Evolutionary conservation across 2,329 filamentous ascomycete species (phyloP).

Genomic region (Aspergillus piperis): DNA sequence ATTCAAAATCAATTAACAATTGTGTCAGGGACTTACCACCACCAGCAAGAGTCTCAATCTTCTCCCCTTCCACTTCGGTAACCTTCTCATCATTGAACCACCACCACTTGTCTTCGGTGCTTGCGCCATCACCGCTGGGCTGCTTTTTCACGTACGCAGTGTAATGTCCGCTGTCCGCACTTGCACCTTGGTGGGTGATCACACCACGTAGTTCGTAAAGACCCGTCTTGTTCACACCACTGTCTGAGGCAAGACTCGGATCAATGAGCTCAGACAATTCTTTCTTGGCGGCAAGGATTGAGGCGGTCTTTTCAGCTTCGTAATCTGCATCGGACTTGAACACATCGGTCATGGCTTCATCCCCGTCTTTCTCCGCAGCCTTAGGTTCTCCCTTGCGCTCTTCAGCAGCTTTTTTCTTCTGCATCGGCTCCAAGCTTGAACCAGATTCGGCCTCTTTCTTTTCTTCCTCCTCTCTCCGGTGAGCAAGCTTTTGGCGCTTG

Average conservation of each 20-base stretch:
- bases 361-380: constrained; percentile 60
- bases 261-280: constrained; percentile 79
- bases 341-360: constrained; percentile 70
- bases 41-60: constrained; percentile 85
- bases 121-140: constrained; percentile 70
- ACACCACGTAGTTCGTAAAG: constrained; percentile 93
- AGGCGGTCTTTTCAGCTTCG: constrained; percentile 77
- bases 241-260: constrained; percentile 71
- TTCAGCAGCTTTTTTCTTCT: constrained; percentile 51
- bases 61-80: constrained; percentile 83
- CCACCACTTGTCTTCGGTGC: constrained; percentile 94
- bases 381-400: constrained; percentile 55
- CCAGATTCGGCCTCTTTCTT: constrained; percentile 39
- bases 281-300: constrained; percentile 79
- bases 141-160: constrained; percentile 97
- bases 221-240: constrained; percentile 87
- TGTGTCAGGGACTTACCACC: constrained; percentile 62
- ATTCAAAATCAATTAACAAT: neutral
- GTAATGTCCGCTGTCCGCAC: constrained; percentile 96
- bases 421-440: constrained; percentile 42
- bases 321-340: constrained; percentile 95
- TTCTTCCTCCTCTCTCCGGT: constrained; percentile 57
- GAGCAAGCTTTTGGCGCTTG: constrained; percentile 81
- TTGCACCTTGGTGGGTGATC: constrained; percentile 94
- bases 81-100: constrained; percentile 99